phyloP scores from a whole-genome alignment of 345 rosid genomes.

The Nephelium lappaceum region DNA sequence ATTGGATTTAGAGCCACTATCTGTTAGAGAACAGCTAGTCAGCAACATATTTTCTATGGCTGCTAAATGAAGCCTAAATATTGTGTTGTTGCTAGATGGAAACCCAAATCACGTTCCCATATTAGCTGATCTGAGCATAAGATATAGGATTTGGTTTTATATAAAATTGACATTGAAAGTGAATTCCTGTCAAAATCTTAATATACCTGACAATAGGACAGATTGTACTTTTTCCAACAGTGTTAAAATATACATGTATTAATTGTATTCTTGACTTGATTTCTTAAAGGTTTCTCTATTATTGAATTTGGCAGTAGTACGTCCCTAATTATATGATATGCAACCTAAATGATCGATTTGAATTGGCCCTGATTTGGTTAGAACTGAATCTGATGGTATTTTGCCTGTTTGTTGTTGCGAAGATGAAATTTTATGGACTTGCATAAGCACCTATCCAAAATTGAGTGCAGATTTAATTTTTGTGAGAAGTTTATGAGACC shows the following conservation, averaged over 20 bases:
- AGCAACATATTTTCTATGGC: not conserved
- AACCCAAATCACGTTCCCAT: not conserved
- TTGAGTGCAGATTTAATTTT: not conserved
- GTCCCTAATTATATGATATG: not conserved
- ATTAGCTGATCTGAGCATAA: not conserved
- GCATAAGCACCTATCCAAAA: not conserved
- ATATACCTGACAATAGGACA: not conserved
- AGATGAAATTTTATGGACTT: not conserved
- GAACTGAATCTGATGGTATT: not conserved
- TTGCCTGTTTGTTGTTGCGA: not conserved
- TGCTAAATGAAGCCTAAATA: not conserved
- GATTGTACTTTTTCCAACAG: not conserved
- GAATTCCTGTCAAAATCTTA: not conserved
- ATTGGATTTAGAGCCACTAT: not conserved
- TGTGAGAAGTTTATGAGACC: not conserved
- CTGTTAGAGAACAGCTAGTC: not conserved
- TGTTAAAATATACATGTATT: not conserved
- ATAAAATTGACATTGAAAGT: not conserved
- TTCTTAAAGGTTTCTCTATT: too few species aligned
- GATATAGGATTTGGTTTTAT: not conserved
- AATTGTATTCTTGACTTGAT: too few species aligned
- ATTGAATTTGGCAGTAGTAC: not conserved
- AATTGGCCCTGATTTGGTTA: too few species aligned
- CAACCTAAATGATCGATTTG: not conserved
- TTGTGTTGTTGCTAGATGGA: not conserved